Evolutionary conservation across 106 monocot species (phyloP), one percentile per base, ranked within the genome.

Genomic region (Dioscorea dumetorum): DNA sequence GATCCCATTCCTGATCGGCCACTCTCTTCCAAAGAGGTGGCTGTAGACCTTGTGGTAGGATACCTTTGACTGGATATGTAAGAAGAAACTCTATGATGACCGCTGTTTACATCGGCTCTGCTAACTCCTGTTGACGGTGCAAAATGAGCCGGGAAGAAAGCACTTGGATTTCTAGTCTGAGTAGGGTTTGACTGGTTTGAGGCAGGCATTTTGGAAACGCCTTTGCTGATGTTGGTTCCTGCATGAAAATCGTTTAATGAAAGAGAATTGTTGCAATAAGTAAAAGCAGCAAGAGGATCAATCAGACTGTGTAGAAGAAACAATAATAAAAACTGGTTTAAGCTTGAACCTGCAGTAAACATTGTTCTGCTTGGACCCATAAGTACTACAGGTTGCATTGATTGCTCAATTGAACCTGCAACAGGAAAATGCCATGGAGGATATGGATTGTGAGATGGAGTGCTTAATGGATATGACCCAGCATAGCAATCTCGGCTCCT

Each of bases 401-500:
- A 61, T 57, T 64, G 72, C 32, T 62, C 63, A 33, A 69, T 19
- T 17, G 60, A 51, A 68, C 21, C 53, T 32, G 18, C 13, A 74
- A 50, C 69, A 57, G 31, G 68, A 49, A 60, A 13, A 79, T 17
- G 70, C 41, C 71, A 33, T 17, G 33, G 32, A 35, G 66, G 33
- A 73, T 60, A 50, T 49, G 33, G 61, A 69, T 77, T 67, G 48
- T 12, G 64, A 71, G 77, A 57, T 61, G 66, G 22, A 64, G 24
- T 74, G 49, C 49, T 69, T 20, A 53, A 56, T 50, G 24, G 66
- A 69, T 77, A 62, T 33, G 60, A 17, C 12, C 54, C 61, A 70
- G 67, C 12, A 67, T 78, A 49, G 4, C 57, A 48, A 63, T 76
- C 60, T 22, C 88, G 62, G 23, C 78, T 74, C 76, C 88, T 79